Evolutionary conservation across 495 filamentous ascomycete genomes (phyloP).

Genomic region (Tuber borchii): DNA sequence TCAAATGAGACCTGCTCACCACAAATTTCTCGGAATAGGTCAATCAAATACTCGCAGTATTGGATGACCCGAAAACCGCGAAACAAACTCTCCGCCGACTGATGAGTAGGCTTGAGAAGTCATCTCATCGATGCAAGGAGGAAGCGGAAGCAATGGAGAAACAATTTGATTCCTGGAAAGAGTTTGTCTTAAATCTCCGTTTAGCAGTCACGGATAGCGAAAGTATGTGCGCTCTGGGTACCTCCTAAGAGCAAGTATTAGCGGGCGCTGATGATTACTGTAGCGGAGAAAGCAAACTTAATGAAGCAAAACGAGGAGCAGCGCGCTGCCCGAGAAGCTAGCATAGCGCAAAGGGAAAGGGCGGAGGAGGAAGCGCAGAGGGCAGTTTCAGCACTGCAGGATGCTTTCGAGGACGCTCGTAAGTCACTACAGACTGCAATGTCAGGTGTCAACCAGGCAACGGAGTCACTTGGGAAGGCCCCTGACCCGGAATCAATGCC

Average conservation of each 20-base stretch:
- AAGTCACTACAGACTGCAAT: background rate
- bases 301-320: background rate
- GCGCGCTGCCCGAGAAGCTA: background rate
- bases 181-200: background rate
- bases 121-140: slow-evolving; percentile 3
- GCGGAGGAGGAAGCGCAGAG: background rate
- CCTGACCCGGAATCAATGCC: background rate
- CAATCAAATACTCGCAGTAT: slow-evolving; percentile 1
- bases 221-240: background rate
- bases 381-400: background rate
- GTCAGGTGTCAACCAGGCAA: background rate
- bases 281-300: background rate
- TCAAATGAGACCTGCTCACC: background rate
- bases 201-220: slow-evolving; percentile 5
- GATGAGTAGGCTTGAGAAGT: slow-evolving; percentile 6
- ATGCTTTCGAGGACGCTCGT: background rate
- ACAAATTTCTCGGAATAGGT: background rate
- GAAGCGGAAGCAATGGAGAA: slow-evolving; percentile 11
- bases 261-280: background rate
- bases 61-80: slow-evolving; percentile 8
- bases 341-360: background rate
- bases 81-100: background rate
- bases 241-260: too few relatives aligned
- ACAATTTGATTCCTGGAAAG: slow-evolving; percentile 2
- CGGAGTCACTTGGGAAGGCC: background rate